Base-by-base conservation (phyloP, 2,329 filamentous ascomycete species). In the Pseudogymnoascus sp. region DNA sequence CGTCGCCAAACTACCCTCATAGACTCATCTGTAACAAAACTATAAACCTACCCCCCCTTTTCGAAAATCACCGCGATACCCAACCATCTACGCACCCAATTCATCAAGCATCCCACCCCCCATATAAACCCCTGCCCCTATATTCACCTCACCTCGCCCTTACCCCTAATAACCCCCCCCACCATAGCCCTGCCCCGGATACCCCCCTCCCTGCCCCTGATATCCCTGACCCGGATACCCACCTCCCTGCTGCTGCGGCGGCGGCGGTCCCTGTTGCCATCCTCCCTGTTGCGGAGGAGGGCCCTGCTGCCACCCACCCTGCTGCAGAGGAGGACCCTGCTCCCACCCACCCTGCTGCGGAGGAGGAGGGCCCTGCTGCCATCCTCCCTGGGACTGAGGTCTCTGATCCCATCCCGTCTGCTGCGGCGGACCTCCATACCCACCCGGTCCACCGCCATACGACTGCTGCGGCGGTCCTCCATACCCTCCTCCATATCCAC, bases 371-470 rank as follows among this genome's bases (percentile, higher is more conserved):
- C 64, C 68, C 37, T 67, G 67, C 21, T 67, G 31, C n/a, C 29
- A 68, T 19, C 64, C 67, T 8, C 61, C 63, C 2, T 62, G 59
- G 6, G 44, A 72, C 0, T 75, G 72, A 11, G 74, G 74, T 61
- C 70, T 70, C 50, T 73, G 13, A 68, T 70, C 0, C 73, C 13
- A 72, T n/a, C 37, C 63, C 13, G 3, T 70, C 71, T 4, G 67
- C 66, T 1, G 79, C 76, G 1, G 76, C 76, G 61, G 68, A 26
- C 24, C 24, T 26, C 24, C 24, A 26, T 47, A 33, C 1, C 71
- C 2, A 78, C 78, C 31, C 75, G 63, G 63, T 72, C 56, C 37
- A 8, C 47, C 62, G 33, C 33, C 33, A 37, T 40, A 26, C 11
- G 29, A 44, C 16, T 10, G 61, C 35, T 59, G 65, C n/a, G 64